Evolutionary conservation across 805 yeast genomes (phyloP).

Genomic region (Sugiyamaella lignohabitans): DNA sequence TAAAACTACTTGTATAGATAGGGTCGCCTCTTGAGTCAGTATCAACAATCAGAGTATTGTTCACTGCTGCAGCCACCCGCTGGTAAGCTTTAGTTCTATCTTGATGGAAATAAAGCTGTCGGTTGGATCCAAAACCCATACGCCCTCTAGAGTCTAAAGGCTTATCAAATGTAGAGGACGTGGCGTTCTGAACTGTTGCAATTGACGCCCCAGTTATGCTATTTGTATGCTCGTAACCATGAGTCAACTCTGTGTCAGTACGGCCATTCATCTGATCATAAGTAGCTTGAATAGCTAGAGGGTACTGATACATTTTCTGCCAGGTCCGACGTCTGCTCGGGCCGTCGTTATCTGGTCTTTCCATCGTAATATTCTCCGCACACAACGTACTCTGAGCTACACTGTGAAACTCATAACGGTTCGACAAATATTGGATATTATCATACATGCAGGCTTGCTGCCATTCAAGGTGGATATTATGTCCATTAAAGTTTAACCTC

Average conservation of each 20-base stretch:
- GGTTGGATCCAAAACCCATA: constrained; percentile 5
- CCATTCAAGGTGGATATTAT: neutral
- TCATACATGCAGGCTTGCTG: neutral
- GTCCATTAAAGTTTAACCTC: neutral
- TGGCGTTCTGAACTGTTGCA: neutral
- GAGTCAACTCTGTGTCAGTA: neutral
- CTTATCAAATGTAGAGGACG: constrained; percentile 1
- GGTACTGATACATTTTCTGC: neutral
- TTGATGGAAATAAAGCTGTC: neutral
- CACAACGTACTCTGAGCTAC: neutral
- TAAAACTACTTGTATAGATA: neutral
- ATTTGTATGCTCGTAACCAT: neutral
- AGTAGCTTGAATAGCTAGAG: constrained; percentile 1
- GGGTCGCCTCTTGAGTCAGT: neutral
- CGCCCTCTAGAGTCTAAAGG: neutral
- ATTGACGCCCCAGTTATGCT: neutral
- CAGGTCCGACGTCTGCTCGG: neutral
- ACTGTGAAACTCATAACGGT: neutral
- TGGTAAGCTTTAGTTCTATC: neutral
- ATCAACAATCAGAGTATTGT: neutral
- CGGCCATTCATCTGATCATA: neutral
- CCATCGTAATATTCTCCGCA: neutral
- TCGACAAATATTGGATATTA: neutral
- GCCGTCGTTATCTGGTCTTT: neutral
- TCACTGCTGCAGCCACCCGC: neutral